These are phyloP conservation scores for bread wheat (Triticum aestivum) DNA, from an alignment of 176 grass and related monocot genomes.

Conservation along the genomic window DNA sequence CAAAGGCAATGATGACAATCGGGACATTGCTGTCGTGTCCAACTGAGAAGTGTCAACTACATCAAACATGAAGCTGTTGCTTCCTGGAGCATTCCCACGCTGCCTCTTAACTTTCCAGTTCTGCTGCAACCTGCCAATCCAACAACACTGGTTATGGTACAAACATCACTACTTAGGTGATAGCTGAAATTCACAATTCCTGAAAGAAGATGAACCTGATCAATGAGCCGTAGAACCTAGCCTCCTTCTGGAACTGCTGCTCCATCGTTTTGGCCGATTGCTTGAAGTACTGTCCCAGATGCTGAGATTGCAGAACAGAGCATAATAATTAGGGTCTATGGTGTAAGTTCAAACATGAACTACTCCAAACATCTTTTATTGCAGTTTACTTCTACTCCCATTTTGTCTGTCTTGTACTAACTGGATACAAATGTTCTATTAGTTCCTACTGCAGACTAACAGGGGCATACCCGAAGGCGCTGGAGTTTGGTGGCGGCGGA, in stretches of 20 bases:
- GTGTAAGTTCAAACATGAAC: neutral
- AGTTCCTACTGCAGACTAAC: neutral
- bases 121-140: slow-evolving; percentile 74
- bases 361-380: neutral
- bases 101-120: slow-evolving; percentile 97
- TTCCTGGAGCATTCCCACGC: slow-evolving; percentile 42
- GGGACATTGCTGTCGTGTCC: slow-evolving; percentile 40
- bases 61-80: slow-evolving; percentile 82
- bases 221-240: slow-evolving; percentile 82
- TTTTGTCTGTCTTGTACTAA: neutral
- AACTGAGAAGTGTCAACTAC: slow-evolving; percentile 60
- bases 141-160: neutral
- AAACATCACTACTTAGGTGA: neutral
- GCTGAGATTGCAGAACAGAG: slow-evolving; percentile 38
- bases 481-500: slow-evolving; percentile 91
- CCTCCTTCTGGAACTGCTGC: slow-evolving; percentile 73
- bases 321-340: slow-evolving; percentile 1
- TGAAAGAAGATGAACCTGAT: slow-evolving; percentile 63
- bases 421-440: neutral
- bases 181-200: slow-evolving; percentile 15
- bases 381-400: neutral
- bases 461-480: slow-evolving; percentile 59
- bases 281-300: slow-evolving; percentile 84
- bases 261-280: slow-evolving; percentile 84
- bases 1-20: slow-evolving; percentile 42